phyloP scores from a whole-genome alignment of 108 stramenopile genomes.

The Cyclotella atomus region DNA sequence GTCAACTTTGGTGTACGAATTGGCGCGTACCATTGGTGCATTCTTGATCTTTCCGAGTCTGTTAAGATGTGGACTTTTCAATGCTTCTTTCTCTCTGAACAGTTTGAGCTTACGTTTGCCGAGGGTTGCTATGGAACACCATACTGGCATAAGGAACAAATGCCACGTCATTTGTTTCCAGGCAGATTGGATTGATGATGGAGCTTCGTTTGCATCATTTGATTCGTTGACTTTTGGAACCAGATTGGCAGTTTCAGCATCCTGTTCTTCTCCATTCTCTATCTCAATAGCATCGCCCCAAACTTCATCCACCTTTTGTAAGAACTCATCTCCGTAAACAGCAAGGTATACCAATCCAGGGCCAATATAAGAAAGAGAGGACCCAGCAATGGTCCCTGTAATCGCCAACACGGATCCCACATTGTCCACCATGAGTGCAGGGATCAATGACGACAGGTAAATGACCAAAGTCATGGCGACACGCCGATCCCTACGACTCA shows the following conservation, averaged over 20 bases:
- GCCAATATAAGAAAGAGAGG: conserved; percentile 78
- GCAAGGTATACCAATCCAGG: conserved; percentile 81
- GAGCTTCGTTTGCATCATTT: too few relatives aligned
- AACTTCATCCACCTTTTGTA: conserved; percentile 55
- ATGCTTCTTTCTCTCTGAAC: conserved; percentile 60
- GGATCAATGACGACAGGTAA: conserved; percentile 69
- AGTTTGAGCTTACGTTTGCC: conserved; percentile 56
- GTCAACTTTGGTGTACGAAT: too few relatives aligned
- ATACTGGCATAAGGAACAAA: conserved; percentile 68
- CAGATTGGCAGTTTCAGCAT: too few relatives aligned
- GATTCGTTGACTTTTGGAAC: too few relatives aligned
- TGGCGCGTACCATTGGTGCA: background rate
- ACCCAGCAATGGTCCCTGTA: conserved; percentile 72
- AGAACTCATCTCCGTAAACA: conserved; percentile 77
- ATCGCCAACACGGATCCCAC: conserved; percentile 68
- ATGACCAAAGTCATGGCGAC: conserved; percentile 68
- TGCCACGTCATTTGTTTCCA: conserved; percentile 75
- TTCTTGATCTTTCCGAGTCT: conserved; percentile 63
- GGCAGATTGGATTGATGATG: too few relatives aligned
- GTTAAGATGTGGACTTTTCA: conserved; percentile 79
- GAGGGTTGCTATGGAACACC: conserved; percentile 61
- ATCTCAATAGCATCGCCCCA: conserved; percentile 39
- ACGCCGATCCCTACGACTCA: conserved; percentile 75
- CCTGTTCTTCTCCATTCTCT: background rate
- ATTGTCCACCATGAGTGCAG: conserved; percentile 63